Conservation (phyloP, 1,284 basidiomycete species). For the Tausonia pullulans region DNA sequence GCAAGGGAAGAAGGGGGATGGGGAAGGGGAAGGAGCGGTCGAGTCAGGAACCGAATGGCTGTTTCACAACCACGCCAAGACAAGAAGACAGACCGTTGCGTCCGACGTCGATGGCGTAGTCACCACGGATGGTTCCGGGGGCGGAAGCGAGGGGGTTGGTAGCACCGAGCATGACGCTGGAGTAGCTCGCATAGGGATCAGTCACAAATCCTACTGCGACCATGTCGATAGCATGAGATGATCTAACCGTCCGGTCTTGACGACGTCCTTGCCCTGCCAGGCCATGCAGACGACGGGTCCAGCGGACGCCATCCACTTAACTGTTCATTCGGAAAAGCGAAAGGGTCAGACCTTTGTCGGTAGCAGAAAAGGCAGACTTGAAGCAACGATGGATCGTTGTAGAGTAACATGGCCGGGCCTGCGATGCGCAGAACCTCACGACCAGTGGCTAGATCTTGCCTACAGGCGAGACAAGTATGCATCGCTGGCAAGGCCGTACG, state of each 20-base stretch:
- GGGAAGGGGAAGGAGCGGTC: too few relatives aligned
- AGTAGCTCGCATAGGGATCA: too few relatives aligned
- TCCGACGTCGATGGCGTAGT: slow-evolving; percentile 56
- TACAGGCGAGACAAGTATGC: background rate
- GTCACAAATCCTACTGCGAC: background rate
- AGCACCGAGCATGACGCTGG: background rate
- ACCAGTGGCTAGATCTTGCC: too few relatives aligned
- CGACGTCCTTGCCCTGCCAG: slow-evolving; percentile 91
- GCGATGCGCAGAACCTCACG: too few relatives aligned
- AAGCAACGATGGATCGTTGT: too few relatives aligned
- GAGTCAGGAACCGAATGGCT: too few relatives aligned
- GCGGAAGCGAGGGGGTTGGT: slow-evolving; percentile 78
- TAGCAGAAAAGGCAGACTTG: too few relatives aligned
- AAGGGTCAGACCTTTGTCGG: too few relatives aligned
- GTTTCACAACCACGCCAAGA: too few relatives aligned
- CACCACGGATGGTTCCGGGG: slow-evolving; percentile 87
- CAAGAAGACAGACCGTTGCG: slow-evolving; percentile 44
- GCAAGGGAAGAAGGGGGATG: too few relatives aligned
- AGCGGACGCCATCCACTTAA: slow-evolving; percentile 51
- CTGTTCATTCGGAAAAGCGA: background rate
- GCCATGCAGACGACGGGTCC: slow-evolving; percentile 97
- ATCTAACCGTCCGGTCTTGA: slow-evolving; percentile 70
- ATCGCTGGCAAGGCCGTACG: background rate
- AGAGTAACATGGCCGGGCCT: too few relatives aligned
- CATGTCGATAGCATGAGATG: background rate